These are phyloP conservation scores for Monosporascus sp. DNA, from an alignment of 2,329 filamentous ascomycete species.

Conservation along the genomic window DNA sequence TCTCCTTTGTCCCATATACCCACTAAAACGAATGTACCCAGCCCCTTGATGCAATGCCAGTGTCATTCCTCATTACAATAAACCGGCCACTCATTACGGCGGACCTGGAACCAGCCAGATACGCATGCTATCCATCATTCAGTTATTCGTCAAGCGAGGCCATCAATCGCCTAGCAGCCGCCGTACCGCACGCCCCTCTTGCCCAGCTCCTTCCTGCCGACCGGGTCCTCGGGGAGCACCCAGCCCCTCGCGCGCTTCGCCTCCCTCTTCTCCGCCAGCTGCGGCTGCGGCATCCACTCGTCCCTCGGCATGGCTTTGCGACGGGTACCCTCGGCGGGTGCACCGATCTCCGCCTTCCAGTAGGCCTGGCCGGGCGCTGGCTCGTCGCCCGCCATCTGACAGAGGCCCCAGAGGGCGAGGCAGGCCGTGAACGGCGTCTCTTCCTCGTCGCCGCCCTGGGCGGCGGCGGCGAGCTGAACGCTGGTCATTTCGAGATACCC, in stretches of 20 bases:
- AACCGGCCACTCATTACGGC: no score
- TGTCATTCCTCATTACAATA: no score
- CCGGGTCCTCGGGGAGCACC: constrained; percentile 69
- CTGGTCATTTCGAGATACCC: constrained; percentile 76
- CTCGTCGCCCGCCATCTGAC: constrained; percentile 63
- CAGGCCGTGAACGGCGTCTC: constrained; percentile 59
- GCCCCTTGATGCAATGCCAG: no score
- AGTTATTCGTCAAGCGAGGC: background rate
- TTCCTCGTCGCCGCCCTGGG: constrained; percentile 26
- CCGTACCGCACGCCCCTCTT: constrained; percentile 59
- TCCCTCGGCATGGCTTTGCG: constrained; percentile 66
- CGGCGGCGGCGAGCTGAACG: constrained; percentile 44
- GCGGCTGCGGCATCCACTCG: constrained; percentile 69
- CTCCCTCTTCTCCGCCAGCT: constrained; percentile 69
- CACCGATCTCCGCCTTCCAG: constrained; percentile 69
- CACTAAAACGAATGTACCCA: no score
- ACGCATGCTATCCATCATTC: no score
- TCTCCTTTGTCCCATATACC: no score
- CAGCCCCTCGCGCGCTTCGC: constrained; percentile 69
- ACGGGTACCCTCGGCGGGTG: constrained; percentile 66
- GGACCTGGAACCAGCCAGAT: background rate
- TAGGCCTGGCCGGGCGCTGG: constrained; percentile 51
- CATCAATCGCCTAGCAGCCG: constrained; percentile 27
- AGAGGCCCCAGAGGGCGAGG: constrained; percentile 72
- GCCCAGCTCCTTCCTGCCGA: constrained; percentile 67